Evolutionary conservation across 805 yeast species (phyloP).

Genomic region (Tetrapisispora namnaoensis): DNA sequence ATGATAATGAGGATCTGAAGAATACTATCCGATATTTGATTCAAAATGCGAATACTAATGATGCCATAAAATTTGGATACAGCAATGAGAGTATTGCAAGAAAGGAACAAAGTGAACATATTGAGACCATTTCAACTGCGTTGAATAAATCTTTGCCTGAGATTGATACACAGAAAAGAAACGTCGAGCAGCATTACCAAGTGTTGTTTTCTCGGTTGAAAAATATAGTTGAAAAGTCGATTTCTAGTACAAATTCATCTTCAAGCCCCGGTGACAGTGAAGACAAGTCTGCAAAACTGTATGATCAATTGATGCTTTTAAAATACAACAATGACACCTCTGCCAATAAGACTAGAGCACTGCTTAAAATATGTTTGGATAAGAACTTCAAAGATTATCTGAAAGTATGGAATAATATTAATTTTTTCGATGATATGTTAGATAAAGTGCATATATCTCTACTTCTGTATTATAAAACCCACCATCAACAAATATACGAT

Average conservation of each 20-base stretch:
- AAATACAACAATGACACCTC: conserved; percentile 13
- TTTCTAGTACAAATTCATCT: conserved; percentile 2
- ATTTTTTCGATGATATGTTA: conserved; percentile 10
- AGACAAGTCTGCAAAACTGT: conserved; percentile 9
- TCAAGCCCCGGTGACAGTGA: not conserved
- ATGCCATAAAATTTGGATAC: not conserved
- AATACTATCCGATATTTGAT: conserved; percentile 21
- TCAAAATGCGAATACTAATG: conserved; percentile 5
- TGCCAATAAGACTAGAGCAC: conserved; percentile 4
- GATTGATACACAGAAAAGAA: conserved; percentile 12
- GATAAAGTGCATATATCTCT: conserved; percentile 14
- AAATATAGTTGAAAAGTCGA: conserved; percentile 16
- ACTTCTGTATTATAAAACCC: conserved; percentile 16
- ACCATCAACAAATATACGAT: conserved; percentile 8
- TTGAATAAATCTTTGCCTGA: conserved; percentile 24
- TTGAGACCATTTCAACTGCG: conserved; percentile 19
- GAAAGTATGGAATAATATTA: conserved; percentile 12
- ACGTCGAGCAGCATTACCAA: conserved; percentile 23
- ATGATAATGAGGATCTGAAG: conserved; percentile 17
- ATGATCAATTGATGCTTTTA: conserved; percentile 13
- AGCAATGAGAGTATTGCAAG: not conserved
- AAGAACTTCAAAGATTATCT: conserved; percentile 14
- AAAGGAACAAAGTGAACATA: conserved; percentile 10
- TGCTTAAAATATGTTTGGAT: conserved; percentile 14
- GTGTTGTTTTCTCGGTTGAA: conserved; percentile 20